Evolutionary conservation across 2,329 filamentous ascomycete genomes (phyloP).

Genomic region (Leptoxyphium fumago): DNA sequence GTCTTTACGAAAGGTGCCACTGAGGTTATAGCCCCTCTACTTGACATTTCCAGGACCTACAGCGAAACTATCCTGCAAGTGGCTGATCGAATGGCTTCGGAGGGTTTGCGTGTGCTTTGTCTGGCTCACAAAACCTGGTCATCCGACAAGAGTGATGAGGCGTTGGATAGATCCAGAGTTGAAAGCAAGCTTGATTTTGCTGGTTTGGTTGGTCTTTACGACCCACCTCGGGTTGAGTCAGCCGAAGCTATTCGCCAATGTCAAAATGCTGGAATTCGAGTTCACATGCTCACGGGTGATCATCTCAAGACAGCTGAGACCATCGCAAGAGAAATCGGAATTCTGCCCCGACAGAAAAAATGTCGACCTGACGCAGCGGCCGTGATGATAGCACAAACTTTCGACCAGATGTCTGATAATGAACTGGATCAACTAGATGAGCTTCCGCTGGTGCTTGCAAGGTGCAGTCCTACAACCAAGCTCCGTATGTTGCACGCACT

Average conservation of each 20-base stretch:
- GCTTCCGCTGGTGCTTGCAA: constrained; percentile 30
- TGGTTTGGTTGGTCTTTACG: constrained; percentile 19
- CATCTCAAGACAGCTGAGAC: constrained; percentile 31
- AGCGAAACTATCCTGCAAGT: constrained; percentile 12
- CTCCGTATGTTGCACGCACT: constrained; percentile 34
- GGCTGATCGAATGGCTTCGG: constrained; percentile 15
- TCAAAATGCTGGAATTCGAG: constrained; percentile 32
- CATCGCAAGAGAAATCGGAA: constrained; percentile 33
- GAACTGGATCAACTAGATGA: constrained; percentile 27
- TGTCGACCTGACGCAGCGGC: constrained; percentile 14
- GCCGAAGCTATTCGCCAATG: constrained; percentile 28
- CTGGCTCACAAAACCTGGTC: constrained; percentile 12
- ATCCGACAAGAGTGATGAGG: constrained; percentile 2
- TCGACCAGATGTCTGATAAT: constrained; percentile 28
- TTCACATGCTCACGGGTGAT: constrained; percentile 36
- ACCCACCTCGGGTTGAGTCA: constrained; percentile 19
- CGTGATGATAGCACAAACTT: constrained; percentile 30
- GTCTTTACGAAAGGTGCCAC: constrained; percentile 21
- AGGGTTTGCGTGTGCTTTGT: constrained; percentile 20
- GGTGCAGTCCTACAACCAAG: constrained; percentile 32
- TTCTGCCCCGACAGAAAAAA: constrained; percentile 19
- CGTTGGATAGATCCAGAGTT: constrained; percentile 9
- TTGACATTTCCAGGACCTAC: constrained; percentile 9
- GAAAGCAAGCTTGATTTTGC: constrained; percentile 16
- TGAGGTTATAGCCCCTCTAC: constrained; percentile 17